Evolutionary conservation across 2,329 filamentous ascomycete species (phyloP).

Genomic region (Blastomyces percursus): DNA sequence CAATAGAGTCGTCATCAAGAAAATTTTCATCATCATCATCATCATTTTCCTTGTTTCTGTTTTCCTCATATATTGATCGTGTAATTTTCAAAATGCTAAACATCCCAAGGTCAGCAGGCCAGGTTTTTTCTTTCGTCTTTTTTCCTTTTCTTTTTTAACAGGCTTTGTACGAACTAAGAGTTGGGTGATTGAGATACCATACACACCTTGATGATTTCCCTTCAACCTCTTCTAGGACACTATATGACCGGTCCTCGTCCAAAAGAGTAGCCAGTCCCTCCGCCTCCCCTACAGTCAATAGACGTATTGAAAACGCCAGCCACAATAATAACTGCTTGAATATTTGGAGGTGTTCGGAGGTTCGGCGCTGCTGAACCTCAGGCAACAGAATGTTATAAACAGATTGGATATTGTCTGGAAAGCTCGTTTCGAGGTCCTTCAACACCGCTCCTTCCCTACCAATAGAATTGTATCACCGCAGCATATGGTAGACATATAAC

Average conservation of each 20-base stretch:
- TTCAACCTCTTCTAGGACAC: background rate
- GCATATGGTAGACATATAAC: conserved; percentile 1
- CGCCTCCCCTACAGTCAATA: background rate
- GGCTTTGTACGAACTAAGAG: background rate
- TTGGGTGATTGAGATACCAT: background rate
- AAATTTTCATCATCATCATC: background rate
- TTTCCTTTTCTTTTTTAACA: background rate
- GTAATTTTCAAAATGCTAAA: background rate
- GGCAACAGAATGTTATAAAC: background rate
- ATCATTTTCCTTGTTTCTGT: background rate
- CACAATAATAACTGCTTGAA: background rate
- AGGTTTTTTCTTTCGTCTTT: background rate
- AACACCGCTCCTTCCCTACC: background rate
- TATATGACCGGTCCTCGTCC: background rate
- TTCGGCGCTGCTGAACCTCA: background rate
- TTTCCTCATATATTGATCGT: background rate
- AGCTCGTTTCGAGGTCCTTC: background rate
- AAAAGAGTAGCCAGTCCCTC: background rate
- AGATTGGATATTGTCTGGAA: background rate
- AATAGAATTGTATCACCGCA: background rate
- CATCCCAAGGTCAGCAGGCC: background rate
- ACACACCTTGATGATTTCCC: background rate
- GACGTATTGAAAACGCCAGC: background rate
- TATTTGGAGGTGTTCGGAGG: background rate
- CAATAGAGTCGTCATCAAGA: background rate